phyloP scores from a whole-genome alignment of 2,329 filamentous ascomycete genomes.

The Hypomyces perniciosus region DNA sequence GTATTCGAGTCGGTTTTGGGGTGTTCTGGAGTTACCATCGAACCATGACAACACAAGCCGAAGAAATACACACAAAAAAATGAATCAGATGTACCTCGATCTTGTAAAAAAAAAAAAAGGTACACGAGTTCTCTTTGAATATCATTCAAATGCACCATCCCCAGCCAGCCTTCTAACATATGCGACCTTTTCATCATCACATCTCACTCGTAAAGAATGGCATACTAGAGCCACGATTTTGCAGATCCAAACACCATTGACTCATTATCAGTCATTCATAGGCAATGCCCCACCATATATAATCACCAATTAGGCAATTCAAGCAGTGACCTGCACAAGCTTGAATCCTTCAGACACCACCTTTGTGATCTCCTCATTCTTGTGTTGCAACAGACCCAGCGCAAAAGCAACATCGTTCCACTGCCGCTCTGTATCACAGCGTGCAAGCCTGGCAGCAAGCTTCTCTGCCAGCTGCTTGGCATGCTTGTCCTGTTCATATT shows the following conservation, averaged over 20 bases:
- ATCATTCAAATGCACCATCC: too few relatives aligned
- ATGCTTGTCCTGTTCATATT: constrained; percentile 74
- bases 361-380: constrained; percentile 84
- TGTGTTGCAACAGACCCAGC: constrained; percentile 81
- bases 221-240: background rate
- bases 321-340: constrained; percentile 59
- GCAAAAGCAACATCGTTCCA: constrained; percentile 98
- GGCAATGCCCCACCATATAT: too few relatives aligned
- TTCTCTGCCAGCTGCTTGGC: constrained; percentile 92
- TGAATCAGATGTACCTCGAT: too few relatives aligned
- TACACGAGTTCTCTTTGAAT: too few relatives aligned
- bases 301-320: constrained; percentile 10
- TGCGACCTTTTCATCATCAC: too few relatives aligned
- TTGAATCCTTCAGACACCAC: constrained; percentile 69
- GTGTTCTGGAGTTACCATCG: too few relatives aligned
- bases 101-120: too few relatives aligned
- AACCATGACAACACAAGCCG: too few relatives aligned
- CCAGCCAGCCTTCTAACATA: too few relatives aligned
- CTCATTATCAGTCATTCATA: background rate
- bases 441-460: constrained; percentile 73
- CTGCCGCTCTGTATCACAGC: constrained; percentile 88
- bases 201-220: too few relatives aligned
- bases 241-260: background rate
- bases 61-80: too few relatives aligned
- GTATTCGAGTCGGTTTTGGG: too few relatives aligned